Percentiles rank a stretch among this genome's conserved stretches.
Evolutionary conservation across 2,329 filamentous ascomycete genomes (phyloP).

Genomic region (Ophiostoma angusticollis): DNA sequence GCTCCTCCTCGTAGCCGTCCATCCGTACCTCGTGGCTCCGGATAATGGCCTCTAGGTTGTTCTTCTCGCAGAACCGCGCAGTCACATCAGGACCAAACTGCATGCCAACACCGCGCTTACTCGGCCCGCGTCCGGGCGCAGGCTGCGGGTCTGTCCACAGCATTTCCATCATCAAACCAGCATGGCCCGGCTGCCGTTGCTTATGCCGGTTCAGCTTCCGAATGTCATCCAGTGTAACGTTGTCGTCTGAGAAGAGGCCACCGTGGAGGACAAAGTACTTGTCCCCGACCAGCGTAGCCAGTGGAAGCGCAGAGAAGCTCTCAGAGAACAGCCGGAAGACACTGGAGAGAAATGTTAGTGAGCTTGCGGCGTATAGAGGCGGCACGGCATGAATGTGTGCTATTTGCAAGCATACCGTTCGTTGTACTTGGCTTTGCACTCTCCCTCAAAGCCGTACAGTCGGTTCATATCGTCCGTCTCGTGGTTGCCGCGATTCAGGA

Average conservation of each 20-base stretch:
- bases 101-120: conserved; percentile 91
- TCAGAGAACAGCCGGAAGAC: conserved; percentile 97
- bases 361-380: too few species aligned
- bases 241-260: conserved; percentile 92
- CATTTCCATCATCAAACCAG: conserved; percentile 99
- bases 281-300: conserved; percentile 81
- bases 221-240: conserved; percentile 82
- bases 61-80: conserved; percentile 91
- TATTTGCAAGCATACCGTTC: conserved; percentile 53
- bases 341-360: too few species aligned
- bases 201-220: conserved; percentile 36
- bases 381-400: too few species aligned
- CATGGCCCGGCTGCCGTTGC: conserved; percentile 53
- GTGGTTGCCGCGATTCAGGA: conserved; percentile 95
- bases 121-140: conserved; percentile 73
- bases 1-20: conserved; percentile 98
- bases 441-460: conserved; percentile 95
- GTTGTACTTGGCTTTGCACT: conserved; percentile 97
- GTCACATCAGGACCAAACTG: conserved; percentile 96
- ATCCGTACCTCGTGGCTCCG: conserved; percentile 96
- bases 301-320: conserved; percentile 84
- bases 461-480: conserved; percentile 99
- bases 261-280: conserved; percentile 91
- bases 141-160: conserved; percentile 96
- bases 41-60: conserved; percentile 87